Evolutionary conservation across 164 flowering plant species (phyloP), one percentile per base, ranked within the genome.

Genomic region (Annona squamosa): DNA sequence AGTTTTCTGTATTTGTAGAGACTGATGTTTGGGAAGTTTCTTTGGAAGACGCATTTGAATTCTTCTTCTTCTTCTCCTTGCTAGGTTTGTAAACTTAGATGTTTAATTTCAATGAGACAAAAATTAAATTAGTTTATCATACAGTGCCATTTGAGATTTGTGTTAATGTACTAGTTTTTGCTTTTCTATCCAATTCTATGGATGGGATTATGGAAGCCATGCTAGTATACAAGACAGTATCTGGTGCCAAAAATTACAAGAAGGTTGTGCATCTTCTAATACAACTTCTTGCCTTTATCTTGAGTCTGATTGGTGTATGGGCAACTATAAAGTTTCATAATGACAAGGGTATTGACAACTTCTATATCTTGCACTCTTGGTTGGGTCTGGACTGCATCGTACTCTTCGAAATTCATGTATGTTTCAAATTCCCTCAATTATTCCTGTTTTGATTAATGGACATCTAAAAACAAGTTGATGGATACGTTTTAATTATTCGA

Each of bases 321-420:
- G 97, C 95, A 80, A 97, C 95, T 63, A 46, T 83, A 76, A 96
- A 93, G 79, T 91, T 90, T 77, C 99, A 96, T 82, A 89, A 83
- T 72, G 99, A 96, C 4, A 96, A 87, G 80, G 99, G 99, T 72
- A 89, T 96, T 63, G 98, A 93, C 74, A 93, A 96, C 75, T 96
- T 96, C 83, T 96, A 96, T 86, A 96, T 97, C 74, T 84, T 96
- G 69, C 99, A 96, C 83, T 96, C 99, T 46, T 96, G 99, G 99
- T 82, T 95, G 78, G 99, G 99, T 70, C 83, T 95, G 26, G 90
- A 90, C 46, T 95, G 93, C 79, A 76, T 93, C 6, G 72, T 86
- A 72, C 78, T 95, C 19, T 95, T 95, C 69, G 78, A 77, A 71
- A 67, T 90, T 70, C 99, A 95, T 97, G 99, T 95, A 16, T 37